Evolutionary conservation across 2,329 filamentous ascomycete species (phyloP).

Genomic region (Cordyceps militaris): DNA sequence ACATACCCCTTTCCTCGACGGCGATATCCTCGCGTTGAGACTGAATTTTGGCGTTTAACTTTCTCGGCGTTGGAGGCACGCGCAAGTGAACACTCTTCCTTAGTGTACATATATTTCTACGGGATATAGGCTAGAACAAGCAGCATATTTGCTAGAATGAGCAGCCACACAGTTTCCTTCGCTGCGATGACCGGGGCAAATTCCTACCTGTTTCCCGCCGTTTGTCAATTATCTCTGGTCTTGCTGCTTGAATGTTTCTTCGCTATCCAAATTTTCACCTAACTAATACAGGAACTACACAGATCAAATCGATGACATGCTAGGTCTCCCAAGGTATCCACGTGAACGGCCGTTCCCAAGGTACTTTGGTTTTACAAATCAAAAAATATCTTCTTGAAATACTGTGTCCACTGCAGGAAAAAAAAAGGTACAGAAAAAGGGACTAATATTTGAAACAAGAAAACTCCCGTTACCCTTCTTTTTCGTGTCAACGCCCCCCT

Average conservation of each 20-base stretch:
- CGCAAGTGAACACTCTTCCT: neutral
- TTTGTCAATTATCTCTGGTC: no score
- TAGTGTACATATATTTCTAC: neutral
- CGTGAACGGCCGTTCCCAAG: no score
- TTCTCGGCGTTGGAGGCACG: neutral
- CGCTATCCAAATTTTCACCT: no score
- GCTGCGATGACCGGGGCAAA: no score
- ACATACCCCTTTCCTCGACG: neutral
- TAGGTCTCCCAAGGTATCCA: no score
- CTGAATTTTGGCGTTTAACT: no score
- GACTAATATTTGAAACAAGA: neutral
- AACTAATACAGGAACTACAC: no score
- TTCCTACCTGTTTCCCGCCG: no score
- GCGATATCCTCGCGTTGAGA: no score
- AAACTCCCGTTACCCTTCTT: neutral
- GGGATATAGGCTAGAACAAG: neutral
- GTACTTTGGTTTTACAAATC: neutral
- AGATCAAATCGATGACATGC: no score
- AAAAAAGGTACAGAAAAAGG: neutral
- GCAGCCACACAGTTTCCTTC: neutral
- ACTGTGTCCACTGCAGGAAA: neutral
- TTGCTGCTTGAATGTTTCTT: no score
- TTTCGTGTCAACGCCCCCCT: neutral
- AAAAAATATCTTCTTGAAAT: neutral
- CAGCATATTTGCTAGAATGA: neutral